Base-by-base conservation (phyloP, 2,329 filamentous ascomycete species). In the Lecanicillium sp. region DNA sequence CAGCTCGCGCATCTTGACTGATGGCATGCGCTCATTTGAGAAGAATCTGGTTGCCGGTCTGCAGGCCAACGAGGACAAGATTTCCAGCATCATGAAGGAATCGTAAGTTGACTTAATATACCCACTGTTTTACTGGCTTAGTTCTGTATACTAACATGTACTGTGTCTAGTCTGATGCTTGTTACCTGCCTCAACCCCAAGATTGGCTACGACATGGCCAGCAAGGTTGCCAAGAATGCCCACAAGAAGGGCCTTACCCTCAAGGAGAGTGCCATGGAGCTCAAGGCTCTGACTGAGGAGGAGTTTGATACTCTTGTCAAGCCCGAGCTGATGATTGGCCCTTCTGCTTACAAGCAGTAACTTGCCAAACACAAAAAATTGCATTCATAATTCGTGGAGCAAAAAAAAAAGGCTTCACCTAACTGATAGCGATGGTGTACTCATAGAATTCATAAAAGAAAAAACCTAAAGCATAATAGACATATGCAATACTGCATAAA, bases 121-220 rank as follows among this genome's bases (percentile, higher is more conserved):
- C 13, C 9, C 37, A 35, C 15, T 20, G 11, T 25, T 11, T 6
- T 25, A 7, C 22, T 11, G 22, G 29, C 27, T 17, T 9, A 30
- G 17, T 9, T 22, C 43, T 40, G 48, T 29, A 25, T 37, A 37
- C 42, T 54, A 44, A 52, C 37, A 42, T 19, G n/a, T n/a, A 32
- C 25, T 36, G 34, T 20, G 4, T n/a, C 18, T 50, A 94, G 87
- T 58, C 75, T 98, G 54, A 98, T 98, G 92, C 77, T 96, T 49
- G 92, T 96, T 27, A 98, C 92, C 48, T 95, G 90, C 73, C 74
- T 96, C 46, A 95, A 95, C 75, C 88, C 89, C 51, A 86, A 94
- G 64, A 95, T 96, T 58, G 90, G 89, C 44, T 95, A 95, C 65
- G 89, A 95, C 60, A 94, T 94, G 85, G 89, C 89, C 37, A 88